These are phyloP conservation scores for Fagus sylvatica DNA, from an alignment of 306 rosid species.

Conservation along the genomic window DNA sequence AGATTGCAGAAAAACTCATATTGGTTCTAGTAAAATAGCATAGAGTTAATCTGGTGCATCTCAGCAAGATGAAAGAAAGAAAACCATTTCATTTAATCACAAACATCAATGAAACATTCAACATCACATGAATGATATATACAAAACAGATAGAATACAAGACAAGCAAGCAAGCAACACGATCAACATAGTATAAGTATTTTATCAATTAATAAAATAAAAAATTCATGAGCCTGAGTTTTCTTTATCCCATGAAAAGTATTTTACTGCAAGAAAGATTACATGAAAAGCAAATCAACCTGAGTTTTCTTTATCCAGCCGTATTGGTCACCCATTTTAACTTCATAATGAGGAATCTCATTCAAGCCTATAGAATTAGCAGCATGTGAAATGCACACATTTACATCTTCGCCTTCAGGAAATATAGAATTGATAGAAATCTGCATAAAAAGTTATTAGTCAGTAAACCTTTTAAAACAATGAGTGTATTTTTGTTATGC, in stretches of 20 bases:
- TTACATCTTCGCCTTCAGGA: constrained; percentile 58
- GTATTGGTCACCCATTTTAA: constrained; percentile 56
- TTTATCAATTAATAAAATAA: not conserved
- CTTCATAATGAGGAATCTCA: constrained; percentile 64
- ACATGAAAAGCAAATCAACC: constrained; percentile 42
- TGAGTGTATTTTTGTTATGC: not conserved
- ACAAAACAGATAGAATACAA: not conserved
- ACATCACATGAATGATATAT: not conserved
- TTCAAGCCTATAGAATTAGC: constrained; percentile 82
- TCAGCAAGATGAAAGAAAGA: not conserved
- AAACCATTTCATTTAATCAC: not conserved
- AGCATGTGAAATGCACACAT: constrained; percentile 60
- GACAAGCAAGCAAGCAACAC: constrained; percentile 1
- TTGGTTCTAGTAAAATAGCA: no score
- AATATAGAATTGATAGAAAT: constrained; percentile 67
- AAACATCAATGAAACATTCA: not conserved
- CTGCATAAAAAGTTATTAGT: constrained; percentile 37
- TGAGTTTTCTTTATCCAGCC: constrained; percentile 77
- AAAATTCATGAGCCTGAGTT: not conserved
- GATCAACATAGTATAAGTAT: not conserved
- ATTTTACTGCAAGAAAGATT: not conserved
- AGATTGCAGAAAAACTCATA: no score
- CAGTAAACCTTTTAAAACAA: constrained; percentile 5
- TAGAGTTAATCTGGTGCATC: not conserved
- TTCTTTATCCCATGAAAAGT: no score